phyloP scores from a whole-genome alignment of 805 yeast genomes.

The Brettanomyces naardenensis region DNA sequence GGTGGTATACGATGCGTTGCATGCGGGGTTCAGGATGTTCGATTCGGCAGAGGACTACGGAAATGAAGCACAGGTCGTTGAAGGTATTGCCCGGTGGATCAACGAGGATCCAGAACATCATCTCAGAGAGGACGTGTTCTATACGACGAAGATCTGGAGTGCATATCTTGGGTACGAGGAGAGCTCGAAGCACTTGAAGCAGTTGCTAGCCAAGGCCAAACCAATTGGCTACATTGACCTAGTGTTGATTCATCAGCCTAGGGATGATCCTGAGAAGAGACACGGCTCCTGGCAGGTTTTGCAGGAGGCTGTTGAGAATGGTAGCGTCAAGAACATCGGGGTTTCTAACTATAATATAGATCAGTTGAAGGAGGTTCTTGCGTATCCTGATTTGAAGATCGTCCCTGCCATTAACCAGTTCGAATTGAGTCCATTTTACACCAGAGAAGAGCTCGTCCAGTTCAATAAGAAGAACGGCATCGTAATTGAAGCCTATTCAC shows the following conservation, averaged over 20 bases:
- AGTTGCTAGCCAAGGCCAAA: conserved; percentile 34
- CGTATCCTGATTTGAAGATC: conserved; percentile 35
- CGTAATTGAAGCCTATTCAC: conserved; percentile 53
- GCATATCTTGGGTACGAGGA: conserved; percentile 27
- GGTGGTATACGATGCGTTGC: conserved; percentile 69
- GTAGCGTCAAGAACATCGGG: conserved; percentile 46
- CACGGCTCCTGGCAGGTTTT: conserved; percentile 47
- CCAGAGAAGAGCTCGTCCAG: conserved; percentile 35
- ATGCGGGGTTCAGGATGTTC: conserved; percentile 74
- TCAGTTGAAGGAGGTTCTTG: conserved; percentile 47
- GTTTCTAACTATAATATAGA: conserved; percentile 56
- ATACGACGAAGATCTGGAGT: conserved; percentile 32
- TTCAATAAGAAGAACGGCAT: conserved; percentile 40
- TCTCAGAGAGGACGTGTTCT: conserved; percentile 31
- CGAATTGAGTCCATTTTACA: conserved; percentile 43
- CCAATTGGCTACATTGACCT: conserved; percentile 46
- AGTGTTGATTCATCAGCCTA: conserved; percentile 47
- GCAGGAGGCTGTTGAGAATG: conserved; percentile 45
- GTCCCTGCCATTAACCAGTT: conserved; percentile 43
- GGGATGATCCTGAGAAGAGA: conserved; percentile 32
- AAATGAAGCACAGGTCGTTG: conserved; percentile 55
- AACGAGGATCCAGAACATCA: conserved; percentile 16
- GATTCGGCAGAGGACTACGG: conserved; percentile 66
- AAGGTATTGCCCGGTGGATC: conserved; percentile 44
- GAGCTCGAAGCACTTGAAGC: conserved; percentile 34